A percentile compares a stretch with the other conserved stretches of the same genome.
Conservation (phyloP, 768 basidiomycete genomes). For the Cystofilobasidium macerans region DNA sequence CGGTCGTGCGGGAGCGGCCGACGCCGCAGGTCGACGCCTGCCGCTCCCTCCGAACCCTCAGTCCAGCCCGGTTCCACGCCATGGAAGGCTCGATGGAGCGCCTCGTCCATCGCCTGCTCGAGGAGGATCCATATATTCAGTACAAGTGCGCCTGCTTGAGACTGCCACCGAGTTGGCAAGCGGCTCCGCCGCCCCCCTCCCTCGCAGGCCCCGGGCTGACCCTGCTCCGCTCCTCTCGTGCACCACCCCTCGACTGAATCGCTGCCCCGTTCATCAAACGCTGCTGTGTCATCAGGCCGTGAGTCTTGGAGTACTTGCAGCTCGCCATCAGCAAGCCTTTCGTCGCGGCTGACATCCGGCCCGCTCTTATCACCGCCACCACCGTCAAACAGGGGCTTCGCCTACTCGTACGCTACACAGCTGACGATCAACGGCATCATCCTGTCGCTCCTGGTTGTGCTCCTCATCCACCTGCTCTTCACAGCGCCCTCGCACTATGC, state of each 20-base stretch:
- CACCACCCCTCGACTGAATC: no score
- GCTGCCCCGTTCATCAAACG: no score
- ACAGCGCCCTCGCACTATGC: conserved; percentile 95
- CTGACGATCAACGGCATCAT: conserved; percentile 74
- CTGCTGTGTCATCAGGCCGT: no score
- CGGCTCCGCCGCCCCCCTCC: not conserved
- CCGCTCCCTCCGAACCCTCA: no score
- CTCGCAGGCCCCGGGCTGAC: not conserved
- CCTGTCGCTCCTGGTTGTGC: conserved; percentile 68
- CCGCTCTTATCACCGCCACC: not conserved
- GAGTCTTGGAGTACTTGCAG: no score
- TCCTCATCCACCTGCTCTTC: conserved; percentile 84
- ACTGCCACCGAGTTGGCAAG: no score
- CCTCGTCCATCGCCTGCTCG: not conserved
- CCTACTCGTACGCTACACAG: conserved; percentile 80
- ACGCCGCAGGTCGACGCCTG: no score
- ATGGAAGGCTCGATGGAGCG: not conserved
- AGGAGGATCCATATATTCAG: not conserved
- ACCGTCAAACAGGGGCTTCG: conserved; percentile 44
- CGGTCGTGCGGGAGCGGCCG: no score
- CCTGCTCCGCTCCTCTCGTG: not conserved
- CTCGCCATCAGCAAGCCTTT: no score
- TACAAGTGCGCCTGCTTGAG: not conserved
- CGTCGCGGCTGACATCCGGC: no score
- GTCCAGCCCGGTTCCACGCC: no score